Conservation (phyloP, 116 monocot genomes). For the Thalassia testudinum region DNA sequence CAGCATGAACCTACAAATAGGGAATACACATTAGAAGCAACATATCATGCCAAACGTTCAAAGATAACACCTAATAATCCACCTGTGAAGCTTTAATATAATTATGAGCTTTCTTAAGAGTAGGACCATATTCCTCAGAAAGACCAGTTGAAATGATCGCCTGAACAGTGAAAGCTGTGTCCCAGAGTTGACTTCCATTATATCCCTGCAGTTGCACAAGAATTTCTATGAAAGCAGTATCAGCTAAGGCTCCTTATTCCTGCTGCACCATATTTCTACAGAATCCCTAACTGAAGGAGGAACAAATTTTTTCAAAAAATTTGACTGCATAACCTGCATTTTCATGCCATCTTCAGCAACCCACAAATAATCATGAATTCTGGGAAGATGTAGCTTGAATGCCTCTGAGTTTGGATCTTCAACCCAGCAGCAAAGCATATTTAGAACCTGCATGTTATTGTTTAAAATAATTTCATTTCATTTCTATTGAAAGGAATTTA, state of each 20-base stretch:
- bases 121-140: conserved; percentile 56
- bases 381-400: conserved; percentile 75
- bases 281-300: too few species aligned
- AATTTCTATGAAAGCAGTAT: too few species aligned
- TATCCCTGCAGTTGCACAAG: conserved; percentile 48
- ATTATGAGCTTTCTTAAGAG: conserved; percentile 61
- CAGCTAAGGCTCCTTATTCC: too few species aligned
- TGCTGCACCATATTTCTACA: too few species aligned
- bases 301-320: too few species aligned
- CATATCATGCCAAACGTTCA: too few species aligned
- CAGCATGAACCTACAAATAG: conserved; percentile 43
- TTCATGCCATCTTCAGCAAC: conserved; percentile 98
- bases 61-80: too few species aligned
- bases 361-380: conserved; percentile 76
- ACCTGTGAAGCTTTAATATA: conserved; percentile 86
- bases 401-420: conserved; percentile 89
- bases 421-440: conserved; percentile 94
- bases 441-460: conserved; percentile 38
- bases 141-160: conserved; percentile 69
- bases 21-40: too few species aligned
- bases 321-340: conserved; percentile 62
- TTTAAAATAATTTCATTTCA: too few species aligned
- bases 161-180: conserved; percentile 80
- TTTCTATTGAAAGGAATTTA: too few species aligned
- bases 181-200: conserved; percentile 97